These are phyloP conservation scores for Paraconiothyrium brasiliense DNA, from an alignment of 2,329 filamentous ascomycete genomes.

Conservation along the genomic window DNA sequence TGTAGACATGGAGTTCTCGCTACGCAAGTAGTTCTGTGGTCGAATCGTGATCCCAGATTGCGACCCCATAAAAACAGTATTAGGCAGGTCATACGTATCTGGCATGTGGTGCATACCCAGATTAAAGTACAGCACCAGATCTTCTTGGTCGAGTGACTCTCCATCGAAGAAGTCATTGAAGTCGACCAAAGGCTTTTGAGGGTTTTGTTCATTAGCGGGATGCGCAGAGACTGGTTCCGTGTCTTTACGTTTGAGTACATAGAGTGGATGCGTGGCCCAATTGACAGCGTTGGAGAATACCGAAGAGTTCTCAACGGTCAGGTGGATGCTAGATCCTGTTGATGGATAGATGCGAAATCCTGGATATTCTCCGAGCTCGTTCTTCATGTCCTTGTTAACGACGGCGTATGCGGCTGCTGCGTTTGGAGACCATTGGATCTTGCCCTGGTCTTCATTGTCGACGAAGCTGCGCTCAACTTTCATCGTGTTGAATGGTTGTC, in stretches of 20 bases:
- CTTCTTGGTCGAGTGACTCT: constrained; percentile 54
- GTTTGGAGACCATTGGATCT: constrained; percentile 37
- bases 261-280: constrained; percentile 62
- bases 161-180: constrained; percentile 62
- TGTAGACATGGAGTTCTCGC: not conserved
- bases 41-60: not conserved
- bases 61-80: not conserved
- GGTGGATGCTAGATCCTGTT: constrained; percentile 7
- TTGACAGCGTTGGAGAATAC: constrained; percentile 56
- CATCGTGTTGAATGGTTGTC: constrained; percentile 61
- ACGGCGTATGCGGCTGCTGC: not conserved
- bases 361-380: constrained; percentile 1
- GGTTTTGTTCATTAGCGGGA: constrained; percentile 56
- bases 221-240: constrained; percentile 58
- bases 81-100: constrained; percentile 6
- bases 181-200: constrained; percentile 58
- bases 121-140: constrained; percentile 60
- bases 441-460: constrained; percentile 41
- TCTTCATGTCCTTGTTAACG: not conserved
- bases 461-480: constrained; percentile 55
- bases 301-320: constrained; percentile 60
- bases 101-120: constrained; percentile 57
- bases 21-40: constrained; percentile 1
- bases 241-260: constrained; percentile 60
- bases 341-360: not conserved